A percentile compares a stretch with the other conserved stretches of the same genome.
Conservation (phyloP, 2,329 filamentous ascomycete species). For the Beauveria sp. region DNA sequence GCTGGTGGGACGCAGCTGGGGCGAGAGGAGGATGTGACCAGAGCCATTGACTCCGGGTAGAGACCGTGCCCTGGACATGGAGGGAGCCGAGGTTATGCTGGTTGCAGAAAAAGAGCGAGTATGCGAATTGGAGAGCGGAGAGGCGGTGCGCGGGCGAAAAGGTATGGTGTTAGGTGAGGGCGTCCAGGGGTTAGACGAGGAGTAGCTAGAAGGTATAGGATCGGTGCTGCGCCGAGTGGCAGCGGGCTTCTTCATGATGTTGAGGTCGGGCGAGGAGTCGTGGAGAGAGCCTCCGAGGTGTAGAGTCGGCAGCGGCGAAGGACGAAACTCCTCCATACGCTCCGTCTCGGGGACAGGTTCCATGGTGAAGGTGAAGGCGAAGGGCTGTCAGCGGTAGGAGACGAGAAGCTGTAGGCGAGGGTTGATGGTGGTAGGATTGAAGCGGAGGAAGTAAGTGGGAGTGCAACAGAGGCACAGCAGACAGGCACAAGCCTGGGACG, state of each 20-base stretch:
- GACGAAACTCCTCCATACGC: conserved; percentile 58
- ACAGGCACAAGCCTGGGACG: neutral
- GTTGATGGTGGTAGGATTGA: neutral
- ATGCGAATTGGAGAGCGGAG: conserved; percentile 51
- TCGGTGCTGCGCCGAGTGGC: conserved; percentile 52
- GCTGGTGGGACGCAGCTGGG: conserved; percentile 46
- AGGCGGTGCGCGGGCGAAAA: conserved; percentile 55
- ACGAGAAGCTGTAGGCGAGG: neutral
- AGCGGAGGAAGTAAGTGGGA: neutral
- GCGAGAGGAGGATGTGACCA: conserved; percentile 49
- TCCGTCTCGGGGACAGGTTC: conserved; percentile 62
- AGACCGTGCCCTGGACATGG: conserved; percentile 57
- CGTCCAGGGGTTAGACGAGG: conserved; percentile 44
- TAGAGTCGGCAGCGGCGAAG: conserved; percentile 48
- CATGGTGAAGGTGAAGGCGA: conserved; percentile 41
- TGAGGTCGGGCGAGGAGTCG: conserved; percentile 32
- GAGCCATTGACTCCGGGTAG: conserved; percentile 55
- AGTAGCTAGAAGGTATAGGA: conserved; percentile 45
- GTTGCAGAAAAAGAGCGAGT: conserved; percentile 50
- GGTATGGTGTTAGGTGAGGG: conserved; percentile 38
- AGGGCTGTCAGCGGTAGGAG: neutral
- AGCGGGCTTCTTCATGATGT: conserved; percentile 42
- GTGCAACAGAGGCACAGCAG: neutral
- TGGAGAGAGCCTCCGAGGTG: conserved; percentile 37
- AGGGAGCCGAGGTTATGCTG: conserved; percentile 37